Evolutionary conservation across 352 stramenopile species (phyloP).

Genomic region (Pythium guiyangense): DNA sequence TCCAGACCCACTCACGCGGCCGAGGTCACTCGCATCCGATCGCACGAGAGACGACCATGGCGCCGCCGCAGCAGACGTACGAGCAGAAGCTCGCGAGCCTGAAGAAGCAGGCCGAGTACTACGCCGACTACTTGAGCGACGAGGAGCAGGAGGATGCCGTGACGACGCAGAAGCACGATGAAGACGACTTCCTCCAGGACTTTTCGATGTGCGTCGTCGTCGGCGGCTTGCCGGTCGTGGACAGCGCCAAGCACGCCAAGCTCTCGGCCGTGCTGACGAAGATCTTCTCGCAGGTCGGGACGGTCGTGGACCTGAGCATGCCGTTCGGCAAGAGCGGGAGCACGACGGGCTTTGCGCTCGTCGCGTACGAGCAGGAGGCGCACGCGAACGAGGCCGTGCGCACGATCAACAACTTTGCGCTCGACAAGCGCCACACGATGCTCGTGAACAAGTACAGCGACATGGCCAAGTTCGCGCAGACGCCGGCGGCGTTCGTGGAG

Average conservation of each 20-base stretch:
- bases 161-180: slow-evolving; percentile 55
- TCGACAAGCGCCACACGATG: slow-evolving; percentile 97
- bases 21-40: slow-evolving; percentile 3
- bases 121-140: slow-evolving; percentile 80
- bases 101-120: slow-evolving; percentile 65
- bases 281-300: slow-evolving; percentile 81
- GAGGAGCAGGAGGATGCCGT: slow-evolving; percentile 71
- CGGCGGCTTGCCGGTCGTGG: slow-evolving; percentile 68
- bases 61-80: slow-evolving; percentile 55
- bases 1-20: not conserved
- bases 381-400: slow-evolving; percentile 75
- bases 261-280: slow-evolving; percentile 82
- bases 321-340: slow-evolving; percentile 47
- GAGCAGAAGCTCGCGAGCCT: slow-evolving; percentile 75
- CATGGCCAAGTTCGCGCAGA: slow-evolving; percentile 72
- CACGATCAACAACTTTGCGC: slow-evolving; percentile 83
- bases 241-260: slow-evolving; percentile 79
- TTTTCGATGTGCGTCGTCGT: slow-evolving; percentile 80
- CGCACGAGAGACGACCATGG: slow-evolving; percentile 25
- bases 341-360: slow-evolving; percentile 77
- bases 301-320: slow-evolving; percentile 79
- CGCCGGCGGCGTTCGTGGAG: slow-evolving; percentile 71
- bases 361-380: slow-evolving; percentile 76
- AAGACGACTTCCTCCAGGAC: slow-evolving; percentile 76
- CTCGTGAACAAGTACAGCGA: slow-evolving; percentile 92